Percentiles rank a stretch among this genome's conserved stretches.
phyloP scores from a whole-genome alignment of 2,329 filamentous ascomycete species.

The Fusarium circinatum region DNA sequence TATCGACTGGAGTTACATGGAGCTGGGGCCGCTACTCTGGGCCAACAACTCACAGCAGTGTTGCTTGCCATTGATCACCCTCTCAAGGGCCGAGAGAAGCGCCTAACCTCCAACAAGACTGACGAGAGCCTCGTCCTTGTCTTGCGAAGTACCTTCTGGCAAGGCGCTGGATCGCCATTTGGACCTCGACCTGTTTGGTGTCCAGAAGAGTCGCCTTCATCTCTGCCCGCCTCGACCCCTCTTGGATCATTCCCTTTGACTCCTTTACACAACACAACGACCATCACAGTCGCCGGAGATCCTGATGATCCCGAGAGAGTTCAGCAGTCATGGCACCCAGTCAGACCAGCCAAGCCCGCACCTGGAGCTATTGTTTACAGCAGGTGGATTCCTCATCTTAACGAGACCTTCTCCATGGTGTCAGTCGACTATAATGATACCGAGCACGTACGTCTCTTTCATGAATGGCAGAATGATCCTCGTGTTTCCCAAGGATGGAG shows the following conservation, averaged over 20 bases:
- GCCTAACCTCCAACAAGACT: constrained; percentile 30
- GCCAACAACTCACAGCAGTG: constrained; percentile 57
- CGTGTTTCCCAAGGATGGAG: constrained; percentile 85
- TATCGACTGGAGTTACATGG: constrained; percentile 60
- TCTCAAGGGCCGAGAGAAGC: constrained; percentile 47
- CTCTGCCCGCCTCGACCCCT: constrained; percentile 49
- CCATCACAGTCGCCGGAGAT: constrained; percentile 52
- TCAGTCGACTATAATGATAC: constrained; percentile 73
- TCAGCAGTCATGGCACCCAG: constrained; percentile 73
- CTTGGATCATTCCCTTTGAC: constrained; percentile 60
- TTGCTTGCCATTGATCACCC: constrained; percentile 63
- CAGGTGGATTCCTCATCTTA: constrained; percentile 79
- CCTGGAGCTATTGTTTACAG: constrained; percentile 80
- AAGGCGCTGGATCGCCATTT: constrained; percentile 74
- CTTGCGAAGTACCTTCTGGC: constrained; percentile 72
- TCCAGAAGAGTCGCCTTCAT: constrained; percentile 55
- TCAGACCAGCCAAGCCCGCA: constrained; percentile 75
- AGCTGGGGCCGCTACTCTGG: constrained; percentile 47
- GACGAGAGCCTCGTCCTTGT: constrained; percentile 53
- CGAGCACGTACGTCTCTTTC: constrained; percentile 76
- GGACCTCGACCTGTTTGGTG: constrained; percentile 72
- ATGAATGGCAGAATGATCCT: constrained; percentile 85
- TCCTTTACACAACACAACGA: constrained; percentile 59
- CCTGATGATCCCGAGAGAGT: constrained; percentile 53
- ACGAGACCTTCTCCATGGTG: constrained; percentile 82